Evolutionary conservation across 768 basidiomycete species (phyloP).

Genomic region (Trametes villosa): DNA sequence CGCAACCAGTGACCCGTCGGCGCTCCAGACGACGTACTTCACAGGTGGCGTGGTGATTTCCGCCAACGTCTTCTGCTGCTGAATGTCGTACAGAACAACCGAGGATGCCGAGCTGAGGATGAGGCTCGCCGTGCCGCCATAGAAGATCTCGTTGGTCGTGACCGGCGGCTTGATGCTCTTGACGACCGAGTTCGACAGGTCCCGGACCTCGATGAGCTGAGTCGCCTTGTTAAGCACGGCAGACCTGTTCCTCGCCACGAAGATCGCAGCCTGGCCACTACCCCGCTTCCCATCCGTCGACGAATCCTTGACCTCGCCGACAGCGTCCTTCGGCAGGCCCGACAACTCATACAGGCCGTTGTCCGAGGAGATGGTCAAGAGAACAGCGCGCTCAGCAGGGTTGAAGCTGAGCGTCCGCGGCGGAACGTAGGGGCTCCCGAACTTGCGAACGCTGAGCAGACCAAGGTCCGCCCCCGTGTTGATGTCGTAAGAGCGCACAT

Average conservation of each 20-base stretch:
- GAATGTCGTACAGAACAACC: constrained; percentile 94
- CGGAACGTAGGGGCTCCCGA: constrained; percentile 93
- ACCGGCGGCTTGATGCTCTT: constrained; percentile 95
- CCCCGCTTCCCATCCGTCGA: constrained; percentile 93
- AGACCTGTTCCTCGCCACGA: constrained; percentile 95
- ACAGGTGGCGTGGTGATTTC: constrained; percentile 96
- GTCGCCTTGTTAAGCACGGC: constrained; percentile 89
- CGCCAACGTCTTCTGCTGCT: constrained; percentile 92
- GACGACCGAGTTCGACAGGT: constrained; percentile 89
- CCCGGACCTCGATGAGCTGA: constrained; percentile 95
- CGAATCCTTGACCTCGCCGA: constrained; percentile 87
- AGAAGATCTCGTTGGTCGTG: constrained; percentile 97
- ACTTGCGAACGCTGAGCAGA: constrained; percentile 92
- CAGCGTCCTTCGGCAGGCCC: constrained; percentile 70
- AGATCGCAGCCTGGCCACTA: constrained; percentile 86
- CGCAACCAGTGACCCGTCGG: constrained; percentile 89
- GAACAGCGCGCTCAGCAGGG: constrained; percentile 92
- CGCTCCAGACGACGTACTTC: constrained; percentile 96
- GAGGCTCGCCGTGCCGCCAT: constrained; percentile 94
- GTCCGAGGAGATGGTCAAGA: constrained; percentile 89
- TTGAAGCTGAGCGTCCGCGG: constrained; percentile 96
- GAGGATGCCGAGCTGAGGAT: constrained; percentile 86
- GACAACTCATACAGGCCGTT: constrained; percentile 94
- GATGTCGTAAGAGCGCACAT: constrained; percentile 95
- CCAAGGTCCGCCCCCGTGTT: constrained; percentile 90